phyloP scores from a whole-genome alignment of 176 grass and related monocot genomes.

The Avena sativa region DNA sequence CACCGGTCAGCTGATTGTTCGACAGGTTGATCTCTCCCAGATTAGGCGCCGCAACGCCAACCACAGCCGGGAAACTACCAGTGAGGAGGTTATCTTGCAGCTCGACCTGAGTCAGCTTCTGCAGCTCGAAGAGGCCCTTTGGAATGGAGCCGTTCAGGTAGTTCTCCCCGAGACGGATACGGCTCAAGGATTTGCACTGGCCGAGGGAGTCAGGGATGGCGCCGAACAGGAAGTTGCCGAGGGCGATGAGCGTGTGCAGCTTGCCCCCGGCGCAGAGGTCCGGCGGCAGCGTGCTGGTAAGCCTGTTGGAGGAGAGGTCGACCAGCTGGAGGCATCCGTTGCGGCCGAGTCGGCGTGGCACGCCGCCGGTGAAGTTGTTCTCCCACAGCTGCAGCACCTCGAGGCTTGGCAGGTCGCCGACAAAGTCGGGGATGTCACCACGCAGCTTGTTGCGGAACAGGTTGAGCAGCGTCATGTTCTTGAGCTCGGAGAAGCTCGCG shows the following conservation, averaged over 20 bases:
- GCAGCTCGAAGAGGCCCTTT: constrained; percentile 51
- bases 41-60: constrained; percentile 46
- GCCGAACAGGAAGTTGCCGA: constrained; percentile 73
- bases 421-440: constrained; percentile 73
- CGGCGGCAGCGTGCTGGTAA: constrained; percentile 75
- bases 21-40: constrained; percentile 90
- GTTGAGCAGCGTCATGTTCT: constrained; percentile 78
- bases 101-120: constrained; percentile 86
- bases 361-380: constrained; percentile 94
- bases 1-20: constrained; percentile 76
- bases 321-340: constrained; percentile 67
- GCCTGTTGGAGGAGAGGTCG: constrained; percentile 71
- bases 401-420: constrained; percentile 83
- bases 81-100: constrained; percentile 92
- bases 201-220: constrained; percentile 71
- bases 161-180: constrained; percentile 70
- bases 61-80: constrained; percentile 66
- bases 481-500: constrained; percentile 72
- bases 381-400: constrained; percentile 99
- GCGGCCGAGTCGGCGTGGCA: constrained; percentile 70
- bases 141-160: constrained; percentile 81
- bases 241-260: constrained; percentile 70
- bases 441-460: constrained; percentile 78
- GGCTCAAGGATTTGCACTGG: constrained; percentile 64
- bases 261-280: constrained; percentile 63